A percentile compares a stretch with the other conserved stretches of the same genome.
These are phyloP conservation scores for Dalbergia cultrata DNA, from an alignment of 306 rosid genomes.

Conservation along the genomic window DNA sequence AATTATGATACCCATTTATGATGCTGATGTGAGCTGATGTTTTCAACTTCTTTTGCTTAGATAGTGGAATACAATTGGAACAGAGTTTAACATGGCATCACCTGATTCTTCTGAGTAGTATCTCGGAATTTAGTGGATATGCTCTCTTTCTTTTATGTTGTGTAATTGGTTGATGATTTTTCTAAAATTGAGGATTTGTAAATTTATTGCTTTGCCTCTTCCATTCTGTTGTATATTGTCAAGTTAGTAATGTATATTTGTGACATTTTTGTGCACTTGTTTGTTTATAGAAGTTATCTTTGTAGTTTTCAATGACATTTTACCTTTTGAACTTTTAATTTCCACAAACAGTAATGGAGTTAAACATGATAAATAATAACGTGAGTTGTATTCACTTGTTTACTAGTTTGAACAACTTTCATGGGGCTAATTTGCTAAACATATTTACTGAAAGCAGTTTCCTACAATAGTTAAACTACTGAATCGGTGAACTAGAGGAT, in stretches of 20 bases:
- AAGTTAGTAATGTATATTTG: background rate
- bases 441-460: slow-evolving; percentile 13
- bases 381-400: slow-evolving; percentile 5
- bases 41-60: slow-evolving; percentile 28
- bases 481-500: slow-evolving; percentile 12
- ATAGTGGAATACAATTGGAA: background rate
- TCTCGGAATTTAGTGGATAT: background rate
- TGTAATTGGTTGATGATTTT: slow-evolving; percentile 4
- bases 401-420: slow-evolving; percentile 17
- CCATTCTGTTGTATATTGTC: slow-evolving; percentile 15
- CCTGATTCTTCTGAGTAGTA: slow-evolving; percentile 21
- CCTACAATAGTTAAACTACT: background rate
- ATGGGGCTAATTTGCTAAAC: background rate
- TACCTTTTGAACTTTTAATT: background rate
- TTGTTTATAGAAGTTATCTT: background rate
- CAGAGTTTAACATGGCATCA: background rate
- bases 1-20: slow-evolving; percentile 2
- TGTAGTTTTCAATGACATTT: background rate
- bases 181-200: slow-evolving; percentile 3
- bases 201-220: background rate
- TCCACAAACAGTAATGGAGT: background rate
- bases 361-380: slow-evolving; percentile 17
- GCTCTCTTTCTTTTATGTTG: slow-evolving; percentile 13
- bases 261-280: background rate
- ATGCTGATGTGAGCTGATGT: background rate